Evolutionary conservation across 257 asterid species (phyloP).

Genomic region (Capsicum chinense): DNA sequence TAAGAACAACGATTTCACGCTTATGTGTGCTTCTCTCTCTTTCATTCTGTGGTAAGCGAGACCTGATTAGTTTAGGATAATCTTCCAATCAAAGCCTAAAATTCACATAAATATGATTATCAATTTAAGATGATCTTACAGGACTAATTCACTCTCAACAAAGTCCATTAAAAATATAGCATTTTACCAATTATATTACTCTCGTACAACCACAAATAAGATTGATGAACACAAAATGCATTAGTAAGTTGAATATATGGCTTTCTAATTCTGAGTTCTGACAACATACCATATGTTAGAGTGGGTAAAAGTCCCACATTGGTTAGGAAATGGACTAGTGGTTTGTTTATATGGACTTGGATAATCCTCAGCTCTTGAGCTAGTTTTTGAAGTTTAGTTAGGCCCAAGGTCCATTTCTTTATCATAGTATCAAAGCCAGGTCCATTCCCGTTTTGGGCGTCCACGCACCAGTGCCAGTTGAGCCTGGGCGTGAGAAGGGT

Average conservation of each 20-base stretch:
- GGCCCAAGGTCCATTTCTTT: too few species aligned
- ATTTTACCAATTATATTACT: not conserved
- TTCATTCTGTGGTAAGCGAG: too few species aligned
- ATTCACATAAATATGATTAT: not conserved
- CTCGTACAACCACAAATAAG: not conserved
- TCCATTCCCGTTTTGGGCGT: too few species aligned
- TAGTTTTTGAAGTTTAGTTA: too few species aligned
- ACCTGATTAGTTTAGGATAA: not conserved
- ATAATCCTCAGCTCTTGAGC: too few species aligned
- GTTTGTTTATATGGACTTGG: too few species aligned
- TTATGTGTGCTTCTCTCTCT: too few species aligned
- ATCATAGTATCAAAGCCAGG: too few species aligned
- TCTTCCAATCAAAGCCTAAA: not conserved
- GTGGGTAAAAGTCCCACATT: too few species aligned
- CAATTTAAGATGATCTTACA: not conserved
- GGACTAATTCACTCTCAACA: not conserved
- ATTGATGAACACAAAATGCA: not conserved
- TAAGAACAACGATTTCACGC: not conserved
- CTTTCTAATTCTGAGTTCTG: not conserved
- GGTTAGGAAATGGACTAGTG: too few species aligned
- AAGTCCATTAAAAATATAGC: not conserved
- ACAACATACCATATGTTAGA: not conserved
- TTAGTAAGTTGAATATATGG: not conserved
- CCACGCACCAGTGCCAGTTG: too few species aligned
- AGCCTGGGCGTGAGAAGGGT: too few species aligned